Percentiles rank a stretch among this genome's conserved stretches.
Conservation (phyloP, 192 early-diverging fungal species). For the Umbelopsis sp. region DNA sequence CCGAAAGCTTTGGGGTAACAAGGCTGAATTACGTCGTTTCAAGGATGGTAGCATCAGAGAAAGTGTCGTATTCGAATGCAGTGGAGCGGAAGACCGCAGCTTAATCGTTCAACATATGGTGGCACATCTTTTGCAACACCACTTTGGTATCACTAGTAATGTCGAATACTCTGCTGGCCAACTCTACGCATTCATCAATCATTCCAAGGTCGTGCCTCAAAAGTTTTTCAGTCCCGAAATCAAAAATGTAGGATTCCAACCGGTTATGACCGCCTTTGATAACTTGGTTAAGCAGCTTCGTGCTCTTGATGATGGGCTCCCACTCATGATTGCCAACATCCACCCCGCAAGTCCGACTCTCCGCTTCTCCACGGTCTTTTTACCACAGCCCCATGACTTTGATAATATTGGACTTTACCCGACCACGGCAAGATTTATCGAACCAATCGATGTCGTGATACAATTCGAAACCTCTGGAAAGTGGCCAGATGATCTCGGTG, state of each 20-base stretch:
- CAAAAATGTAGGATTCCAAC: constrained; percentile 59
- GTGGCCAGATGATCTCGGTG: constrained; percentile 89
- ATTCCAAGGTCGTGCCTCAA: constrained; percentile 45
- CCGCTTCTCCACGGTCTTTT: constrained; percentile 73
- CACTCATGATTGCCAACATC: constrained; percentile 63
- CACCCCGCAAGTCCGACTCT: constrained; percentile 61
- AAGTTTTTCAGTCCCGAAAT: constrained; percentile 45
- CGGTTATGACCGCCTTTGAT: constrained; percentile 66
- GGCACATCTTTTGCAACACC: constrained; percentile 71
- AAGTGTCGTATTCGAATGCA: constrained; percentile 81
- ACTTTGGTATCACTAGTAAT: constrained; percentile 58
- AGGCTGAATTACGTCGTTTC: constrained; percentile 90
- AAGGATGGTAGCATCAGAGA: constrained; percentile 90
- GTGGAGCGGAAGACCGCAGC: constrained; percentile 62
- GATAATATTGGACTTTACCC: constrained; percentile 43
- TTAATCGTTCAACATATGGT: constrained; percentile 83
- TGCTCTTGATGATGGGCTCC: constrained; percentile 63
- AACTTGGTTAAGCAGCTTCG: constrained; percentile 63
- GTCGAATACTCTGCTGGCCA: constrained; percentile 69
- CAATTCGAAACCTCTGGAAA: constrained; percentile 81
- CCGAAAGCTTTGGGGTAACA: constrained; percentile 85
- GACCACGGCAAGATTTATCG: constrained; percentile 58
- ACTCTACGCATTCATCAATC: constrained; percentile 62
- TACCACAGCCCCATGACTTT: constrained; percentile 67
- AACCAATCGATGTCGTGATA: constrained; percentile 76